A percentile compares a stretch with the other conserved stretches of the same genome.
phyloP scores from a whole-genome alignment of 768 basidiomycete species.

The Inosperma sp. region DNA sequence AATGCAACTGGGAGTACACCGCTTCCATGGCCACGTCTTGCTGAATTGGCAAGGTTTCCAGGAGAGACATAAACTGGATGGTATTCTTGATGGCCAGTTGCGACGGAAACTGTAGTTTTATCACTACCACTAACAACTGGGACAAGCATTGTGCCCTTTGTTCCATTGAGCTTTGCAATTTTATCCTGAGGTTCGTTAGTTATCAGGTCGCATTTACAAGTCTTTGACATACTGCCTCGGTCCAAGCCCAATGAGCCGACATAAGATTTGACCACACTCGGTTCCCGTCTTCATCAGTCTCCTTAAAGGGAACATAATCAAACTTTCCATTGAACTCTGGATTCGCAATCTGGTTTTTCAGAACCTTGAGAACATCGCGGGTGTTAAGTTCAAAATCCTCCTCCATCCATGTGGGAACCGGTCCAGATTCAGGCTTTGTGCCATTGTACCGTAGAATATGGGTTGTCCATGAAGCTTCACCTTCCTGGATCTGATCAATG shows the following conservation, averaged over 20 bases:
- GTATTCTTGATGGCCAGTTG: slow-evolving; percentile 37
- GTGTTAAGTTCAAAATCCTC: slow-evolving; percentile 24
- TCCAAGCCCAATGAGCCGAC: slow-evolving; percentile 12
- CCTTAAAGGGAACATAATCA: slow-evolving; percentile 11
- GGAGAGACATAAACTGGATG: slow-evolving; percentile 32
- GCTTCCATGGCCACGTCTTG: slow-evolving; percentile 27
- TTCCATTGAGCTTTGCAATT: slow-evolving; percentile 21
- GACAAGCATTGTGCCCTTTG: slow-evolving; percentile 29
- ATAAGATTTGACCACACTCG: slow-evolving; percentile 20
- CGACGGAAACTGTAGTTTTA: slow-evolving; percentile 40
- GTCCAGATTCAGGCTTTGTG: slow-evolving; percentile 6
- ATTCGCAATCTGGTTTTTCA: slow-evolving; percentile 10
- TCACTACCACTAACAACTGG: slow-evolving; percentile 35
- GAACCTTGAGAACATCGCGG: slow-evolving; percentile 14
- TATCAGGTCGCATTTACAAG: background rate
- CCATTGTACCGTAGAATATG: slow-evolving; percentile 20
- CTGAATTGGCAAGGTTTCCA: slow-evolving; percentile 27
- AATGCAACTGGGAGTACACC: slow-evolving; percentile 29
- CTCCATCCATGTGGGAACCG: slow-evolving; percentile 28
- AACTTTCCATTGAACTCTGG: slow-evolving; percentile 13
- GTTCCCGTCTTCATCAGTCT: slow-evolving; percentile 13
- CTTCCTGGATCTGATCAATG: slow-evolving; percentile 23
- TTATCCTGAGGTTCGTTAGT: slow-evolving; percentile 20
- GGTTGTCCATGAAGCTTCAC: background rate
- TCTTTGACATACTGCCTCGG: slow-evolving; percentile 11